phyloP scores from a whole-genome alignment of 805 yeast species.

The Metschnikowia amazonensis region DNA sequence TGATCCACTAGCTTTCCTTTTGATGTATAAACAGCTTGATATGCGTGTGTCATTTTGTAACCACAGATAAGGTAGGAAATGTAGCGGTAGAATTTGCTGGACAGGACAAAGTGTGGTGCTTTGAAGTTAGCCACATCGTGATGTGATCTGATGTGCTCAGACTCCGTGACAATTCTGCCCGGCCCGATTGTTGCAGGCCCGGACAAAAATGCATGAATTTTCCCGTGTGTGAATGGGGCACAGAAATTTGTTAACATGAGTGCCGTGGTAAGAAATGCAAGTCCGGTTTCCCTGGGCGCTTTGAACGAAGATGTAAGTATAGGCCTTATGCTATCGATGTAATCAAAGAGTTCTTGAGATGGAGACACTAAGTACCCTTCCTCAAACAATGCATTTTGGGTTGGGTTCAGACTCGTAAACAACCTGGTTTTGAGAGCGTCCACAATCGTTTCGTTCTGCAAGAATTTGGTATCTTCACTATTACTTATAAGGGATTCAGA shows the following conservation, averaged over 20 bases:
- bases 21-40: constrained; percentile 10
- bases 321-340: constrained; percentile 20
- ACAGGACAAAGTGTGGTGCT: constrained; percentile 23
- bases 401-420: background rate
- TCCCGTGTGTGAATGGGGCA: constrained; percentile 24
- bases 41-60: constrained; percentile 19
- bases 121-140: constrained; percentile 29
- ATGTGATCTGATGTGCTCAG: constrained; percentile 31
- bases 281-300: constrained; percentile 34
- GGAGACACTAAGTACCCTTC: constrained; percentile 8
- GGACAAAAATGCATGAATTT: constrained; percentile 27
- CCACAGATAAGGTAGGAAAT: constrained; percentile 32
- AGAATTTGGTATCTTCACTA: background rate
- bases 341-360: constrained; percentile 9
- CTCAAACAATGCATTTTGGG: background rate
- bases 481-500: background rate
- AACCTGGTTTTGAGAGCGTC: constrained; percentile 9
- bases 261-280: constrained; percentile 28
- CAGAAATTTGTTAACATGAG: constrained; percentile 20
- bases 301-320: constrained; percentile 25
- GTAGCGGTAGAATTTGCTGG: constrained; percentile 29
- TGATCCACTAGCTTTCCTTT: constrained; percentile 25
- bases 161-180: constrained; percentile 28
- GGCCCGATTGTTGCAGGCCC: constrained; percentile 41
- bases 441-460: constrained; percentile 3